Percentiles rank a stretch among this genome's conserved stretches.
phyloP scores from a whole-genome alignment of 495 filamentous ascomycete genomes.

The Endocarpon pusillum region DNA sequence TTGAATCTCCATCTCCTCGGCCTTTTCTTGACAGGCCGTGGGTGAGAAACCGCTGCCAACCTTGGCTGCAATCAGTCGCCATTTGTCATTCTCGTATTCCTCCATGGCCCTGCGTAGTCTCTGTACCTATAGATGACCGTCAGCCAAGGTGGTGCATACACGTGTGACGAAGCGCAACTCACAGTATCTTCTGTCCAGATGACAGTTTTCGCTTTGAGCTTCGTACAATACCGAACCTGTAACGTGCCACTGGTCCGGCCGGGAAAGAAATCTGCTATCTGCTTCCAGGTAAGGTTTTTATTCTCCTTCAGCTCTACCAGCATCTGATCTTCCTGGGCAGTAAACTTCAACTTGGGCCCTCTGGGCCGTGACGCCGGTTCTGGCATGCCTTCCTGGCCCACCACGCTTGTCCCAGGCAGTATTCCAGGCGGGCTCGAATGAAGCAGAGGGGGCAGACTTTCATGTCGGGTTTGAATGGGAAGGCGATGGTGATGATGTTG shows the following conservation, averaged over 20 bases:
- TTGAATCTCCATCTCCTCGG: constrained; percentile 36
- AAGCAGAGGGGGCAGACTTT: constrained; percentile 12
- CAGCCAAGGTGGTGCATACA: constrained; percentile 7
- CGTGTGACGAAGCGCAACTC: constrained; percentile 18
- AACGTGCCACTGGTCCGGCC: constrained; percentile 73
- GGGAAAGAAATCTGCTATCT: constrained; percentile 88
- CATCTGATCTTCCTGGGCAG: constrained; percentile 69
- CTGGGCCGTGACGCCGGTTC: constrained; percentile 54
- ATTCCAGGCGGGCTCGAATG: constrained; percentile 14
- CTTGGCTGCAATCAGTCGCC: constrained; percentile 74
- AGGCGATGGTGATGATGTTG: constrained; percentile 55
- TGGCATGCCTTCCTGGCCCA: constrained; percentile 73
- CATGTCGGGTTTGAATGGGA: constrained; percentile 34
- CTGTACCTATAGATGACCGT: constrained; percentile 39
- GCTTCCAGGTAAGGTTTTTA: constrained; percentile 84
- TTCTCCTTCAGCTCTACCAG: constrained; percentile 82
- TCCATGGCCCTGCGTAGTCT: constrained; percentile 62
- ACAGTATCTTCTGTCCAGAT: constrained; percentile 86
- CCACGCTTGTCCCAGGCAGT: constrained; percentile 43
- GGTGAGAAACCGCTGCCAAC: constrained; percentile 75
- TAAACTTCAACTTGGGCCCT: constrained; percentile 80
- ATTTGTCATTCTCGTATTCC: constrained; percentile 81
- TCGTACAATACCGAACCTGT: constrained; percentile 87
- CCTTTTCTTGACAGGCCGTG: constrained; percentile 67
- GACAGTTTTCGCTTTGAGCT: constrained; percentile 81